Conservation (phyloP, 257 asterid species). For the Coffea eugenioides region DNA sequence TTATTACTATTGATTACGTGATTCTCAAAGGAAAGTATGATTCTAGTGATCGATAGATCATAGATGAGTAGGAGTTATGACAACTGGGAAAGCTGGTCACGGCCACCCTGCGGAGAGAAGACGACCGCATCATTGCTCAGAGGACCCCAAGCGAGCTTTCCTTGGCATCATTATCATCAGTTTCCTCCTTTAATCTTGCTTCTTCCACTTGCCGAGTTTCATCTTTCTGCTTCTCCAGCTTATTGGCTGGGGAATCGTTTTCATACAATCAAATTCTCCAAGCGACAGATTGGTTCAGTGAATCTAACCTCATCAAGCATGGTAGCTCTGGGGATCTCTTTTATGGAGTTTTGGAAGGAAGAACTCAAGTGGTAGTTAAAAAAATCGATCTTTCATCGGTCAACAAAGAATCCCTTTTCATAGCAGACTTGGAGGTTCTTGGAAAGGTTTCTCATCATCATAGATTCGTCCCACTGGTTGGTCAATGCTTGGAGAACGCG, state of each 20-base stretch:
- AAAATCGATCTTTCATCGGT: neutral
- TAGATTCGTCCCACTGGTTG: conserved; percentile 4
- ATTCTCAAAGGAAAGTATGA: no score
- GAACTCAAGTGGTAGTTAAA: neutral
- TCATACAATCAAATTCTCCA: neutral
- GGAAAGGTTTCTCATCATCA: neutral
- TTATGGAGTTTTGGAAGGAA: neutral
- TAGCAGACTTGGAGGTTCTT: neutral
- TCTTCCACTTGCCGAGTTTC: neutral
- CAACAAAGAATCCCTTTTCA: neutral
- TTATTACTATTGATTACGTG: no score
- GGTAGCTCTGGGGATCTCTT: neutral
- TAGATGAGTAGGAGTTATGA: neutral
- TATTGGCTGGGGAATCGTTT: neutral
- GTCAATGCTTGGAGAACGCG: neutral
- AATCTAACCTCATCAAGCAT: neutral
- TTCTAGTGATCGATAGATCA: no score
- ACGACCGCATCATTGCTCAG: neutral
- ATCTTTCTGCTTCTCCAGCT: neutral
- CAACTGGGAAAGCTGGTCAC: neutral
- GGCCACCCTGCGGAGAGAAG: neutral
- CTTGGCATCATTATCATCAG: neutral
- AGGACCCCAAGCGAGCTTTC: neutral
- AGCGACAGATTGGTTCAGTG: neutral
- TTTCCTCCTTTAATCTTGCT: neutral